Evolutionary conservation across 2,329 filamentous ascomycete genomes (phyloP), one percentile per base, ranked within the genome.

Genomic region (Aureobasidium sp.): DNA sequence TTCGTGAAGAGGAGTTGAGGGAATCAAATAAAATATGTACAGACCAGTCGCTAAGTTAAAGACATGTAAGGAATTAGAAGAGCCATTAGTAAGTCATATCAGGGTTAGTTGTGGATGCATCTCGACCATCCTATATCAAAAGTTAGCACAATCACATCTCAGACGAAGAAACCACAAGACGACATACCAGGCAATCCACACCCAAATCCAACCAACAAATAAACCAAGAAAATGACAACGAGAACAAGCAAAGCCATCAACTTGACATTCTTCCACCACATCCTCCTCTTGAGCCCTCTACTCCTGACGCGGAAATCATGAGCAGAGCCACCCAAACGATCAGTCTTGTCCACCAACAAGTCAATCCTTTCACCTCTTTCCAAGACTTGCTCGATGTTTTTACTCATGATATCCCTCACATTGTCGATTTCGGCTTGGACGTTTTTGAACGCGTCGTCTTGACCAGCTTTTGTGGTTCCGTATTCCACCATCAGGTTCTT

Each of bases 251-350:
- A 98, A 87, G 98, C 96, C 81, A 96, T 91, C 96, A 99, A 99
- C 90, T 98, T 98, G 94, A 98, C 97, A 78, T 98, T 95, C 88
- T 98, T 98, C 95, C 95, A 98, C 95, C 95, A 98, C 95, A 98
- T 98, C 82, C 97, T 91, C 81, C 85, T 85, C 81, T 96, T 91
- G 73, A 99, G 95, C 75, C 94, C 88, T 86, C 98, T 99, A 81
- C 97, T 96, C 71, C 96, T 95, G 72, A 95, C 91, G 76, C 95
- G 93, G 89, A 99, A 99, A 69, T 94, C 94, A 80, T 97, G 94
- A 67, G 96, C 95, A 42, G 95, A 97, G 69, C 91, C 90, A 67
- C 95, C 95, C 72, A 99, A 88, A 82, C 97, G 97, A 84, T 98
- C 82, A 71, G 93, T 98, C 88, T 97, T 97, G 81, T 96, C 92